phyloP scores from a whole-genome alignment of 192 early-diverging fungal genomes.

The Coemansia reversa region DNA sequence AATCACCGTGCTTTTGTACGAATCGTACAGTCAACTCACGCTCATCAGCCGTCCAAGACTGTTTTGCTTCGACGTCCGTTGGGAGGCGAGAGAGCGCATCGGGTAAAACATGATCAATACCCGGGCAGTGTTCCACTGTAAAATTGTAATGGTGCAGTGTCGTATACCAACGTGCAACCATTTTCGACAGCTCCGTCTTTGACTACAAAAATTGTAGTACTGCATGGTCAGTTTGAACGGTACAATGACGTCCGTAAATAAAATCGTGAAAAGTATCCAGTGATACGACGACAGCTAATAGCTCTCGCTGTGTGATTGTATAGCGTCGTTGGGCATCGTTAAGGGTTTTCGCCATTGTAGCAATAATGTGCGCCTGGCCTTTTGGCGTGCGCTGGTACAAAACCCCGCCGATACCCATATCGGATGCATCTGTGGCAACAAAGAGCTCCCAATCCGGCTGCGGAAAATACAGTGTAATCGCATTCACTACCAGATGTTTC shows the following conservation, averaged over 20 bases:
- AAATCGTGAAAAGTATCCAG: constrained; percentile 24
- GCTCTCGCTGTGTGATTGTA: background rate
- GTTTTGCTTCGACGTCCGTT: background rate
- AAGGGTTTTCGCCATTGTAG: background rate
- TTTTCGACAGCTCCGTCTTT: background rate
- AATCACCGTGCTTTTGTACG: background rate
- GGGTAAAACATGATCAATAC: background rate
- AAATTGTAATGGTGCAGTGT: no score
- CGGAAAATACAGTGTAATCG: background rate
- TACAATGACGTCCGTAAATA: constrained; percentile 33
- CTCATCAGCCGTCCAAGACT: background rate
- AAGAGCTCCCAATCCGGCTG: background rate
- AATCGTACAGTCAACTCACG: background rate
- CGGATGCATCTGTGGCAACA: constrained; percentile 7
- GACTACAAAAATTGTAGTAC: no score
- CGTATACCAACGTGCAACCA: constrained; percentile 27
- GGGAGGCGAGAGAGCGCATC: background rate
- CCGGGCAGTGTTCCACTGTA: background rate
- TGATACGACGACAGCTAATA: background rate
- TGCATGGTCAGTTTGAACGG: constrained; percentile 42
- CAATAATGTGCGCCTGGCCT: background rate
- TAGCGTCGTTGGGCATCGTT: background rate
- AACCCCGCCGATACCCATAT: background rate
- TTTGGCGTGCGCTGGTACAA: background rate
- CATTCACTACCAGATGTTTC: no score